phyloP scores from a whole-genome alignment of 2,329 filamentous ascomycete genomes.

The Gaeumannomyces tritici region DNA sequence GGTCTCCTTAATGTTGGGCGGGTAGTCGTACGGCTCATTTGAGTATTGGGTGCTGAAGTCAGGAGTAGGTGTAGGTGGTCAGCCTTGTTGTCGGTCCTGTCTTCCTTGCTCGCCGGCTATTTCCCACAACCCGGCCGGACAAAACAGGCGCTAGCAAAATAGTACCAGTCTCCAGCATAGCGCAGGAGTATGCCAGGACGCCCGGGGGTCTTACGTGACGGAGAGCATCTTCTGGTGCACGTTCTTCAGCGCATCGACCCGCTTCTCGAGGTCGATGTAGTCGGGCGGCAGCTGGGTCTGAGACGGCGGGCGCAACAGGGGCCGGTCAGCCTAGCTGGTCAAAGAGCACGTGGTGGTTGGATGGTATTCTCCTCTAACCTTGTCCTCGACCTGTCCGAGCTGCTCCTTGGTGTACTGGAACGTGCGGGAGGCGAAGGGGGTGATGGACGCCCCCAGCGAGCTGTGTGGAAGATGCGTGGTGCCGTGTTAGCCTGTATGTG shows the following conservation, averaged over 20 bases:
- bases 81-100: neutral
- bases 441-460: slow-evolving; percentile 68
- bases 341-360: neutral
- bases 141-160: neutral
- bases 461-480: slow-evolving; percentile 21
- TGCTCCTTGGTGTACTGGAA: slow-evolving; percentile 98
- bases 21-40: slow-evolving; percentile 85
- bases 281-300: slow-evolving; percentile 96
- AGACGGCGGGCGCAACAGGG: neutral
- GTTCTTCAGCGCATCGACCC: slow-evolving; percentile 92
- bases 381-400: slow-evolving; percentile 88
- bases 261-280: slow-evolving; percentile 97
- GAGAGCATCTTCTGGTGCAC: slow-evolving; percentile 96
- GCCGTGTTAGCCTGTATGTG: neutral
- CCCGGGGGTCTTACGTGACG: slow-evolving; percentile 62
- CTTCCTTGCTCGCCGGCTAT: neutral
- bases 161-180: neutral
- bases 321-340: neutral
- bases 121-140: neutral
- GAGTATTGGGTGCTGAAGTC: slow-evolving; percentile 76
- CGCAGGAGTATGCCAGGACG: neutral
- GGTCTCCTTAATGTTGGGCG: slow-evolving; percentile 94
- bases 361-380: slow-evolving; percentile 40
- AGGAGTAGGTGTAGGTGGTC: slow-evolving; percentile 2
- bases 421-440: slow-evolving; percentile 85